A percentile compares a stretch with the other conserved stretches of the same genome.
Evolutionary conservation across 257 asterid species (phyloP).

Genomic region (Forsythia viridissima): DNA sequence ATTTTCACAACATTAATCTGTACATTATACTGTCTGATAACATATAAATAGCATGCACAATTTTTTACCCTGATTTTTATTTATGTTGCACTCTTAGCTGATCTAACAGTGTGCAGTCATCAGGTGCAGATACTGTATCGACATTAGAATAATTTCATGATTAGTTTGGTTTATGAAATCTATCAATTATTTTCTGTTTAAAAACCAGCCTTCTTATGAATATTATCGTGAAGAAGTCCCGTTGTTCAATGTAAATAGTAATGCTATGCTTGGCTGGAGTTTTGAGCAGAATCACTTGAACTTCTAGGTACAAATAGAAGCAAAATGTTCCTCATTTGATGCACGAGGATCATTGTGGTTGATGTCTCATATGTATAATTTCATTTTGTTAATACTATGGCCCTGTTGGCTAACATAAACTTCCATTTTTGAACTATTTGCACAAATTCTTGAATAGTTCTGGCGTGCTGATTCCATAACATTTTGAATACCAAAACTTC

Average conservation of each 20-base stretch:
- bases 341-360: not conserved
- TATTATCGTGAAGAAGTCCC: not conserved
- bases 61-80: not conserved
- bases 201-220: not conserved
- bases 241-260: not conserved
- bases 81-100: constrained; percentile 6
- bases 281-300: not conserved
- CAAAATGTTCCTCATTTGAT: not conserved
- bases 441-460: not conserved
- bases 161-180: not conserved
- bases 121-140: constrained; percentile 7
- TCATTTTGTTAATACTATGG: not conserved
- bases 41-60: not conserved
- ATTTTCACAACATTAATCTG: not conserved
- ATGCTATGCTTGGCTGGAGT: not conserved
- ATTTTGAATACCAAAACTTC: not conserved
- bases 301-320: not conserved
- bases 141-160: not conserved
- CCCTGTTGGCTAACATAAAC: constrained; percentile 18
- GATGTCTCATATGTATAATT: not conserved
- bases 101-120: not conserved
- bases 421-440: constrained; percentile 4
- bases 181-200: not conserved
- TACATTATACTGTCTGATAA: constrained; percentile 6
- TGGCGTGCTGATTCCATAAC: not conserved